Conservation (phyloP, 345 rosid species). For the Lepidium africanum region DNA sequence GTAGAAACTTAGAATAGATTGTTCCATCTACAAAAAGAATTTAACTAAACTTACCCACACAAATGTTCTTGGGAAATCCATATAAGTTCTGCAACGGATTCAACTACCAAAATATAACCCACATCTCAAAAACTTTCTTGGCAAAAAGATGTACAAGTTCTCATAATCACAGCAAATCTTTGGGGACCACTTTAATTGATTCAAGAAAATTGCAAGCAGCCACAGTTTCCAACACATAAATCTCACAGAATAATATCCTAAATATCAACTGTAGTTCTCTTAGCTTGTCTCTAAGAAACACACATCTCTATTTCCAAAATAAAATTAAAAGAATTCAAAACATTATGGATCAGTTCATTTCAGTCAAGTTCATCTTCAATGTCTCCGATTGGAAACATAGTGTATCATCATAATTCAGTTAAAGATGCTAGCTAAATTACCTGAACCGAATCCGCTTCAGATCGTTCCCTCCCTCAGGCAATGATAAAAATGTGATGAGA, state of each 20-base stretch:
- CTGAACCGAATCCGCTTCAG: slow-evolving; percentile 92
- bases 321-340: not conserved
- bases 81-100: slow-evolving; percentile 12
- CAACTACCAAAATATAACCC: slow-evolving; percentile 17
- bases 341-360: not conserved
- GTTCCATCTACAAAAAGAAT: slow-evolving; percentile 5
- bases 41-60: slow-evolving; percentile 11
- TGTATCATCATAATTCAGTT: not conserved
- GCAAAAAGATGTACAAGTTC: slow-evolving; percentile 20
- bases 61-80: slow-evolving; percentile 8
- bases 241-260: slow-evolving; percentile 4
- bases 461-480: slow-evolving; percentile 91
- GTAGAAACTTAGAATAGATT: not conserved
- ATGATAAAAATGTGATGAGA: slow-evolving; percentile 82
- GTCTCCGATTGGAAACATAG: not conserved
- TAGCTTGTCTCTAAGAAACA: slow-evolving; percentile 16
- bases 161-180: not conserved
- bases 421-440: slow-evolving; percentile 31
- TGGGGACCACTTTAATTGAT: slow-evolving; percentile 27
- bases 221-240: slow-evolving; percentile 22
- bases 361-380: not conserved
- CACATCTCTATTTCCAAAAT: slow-evolving; percentile 9
- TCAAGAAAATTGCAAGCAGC: slow-evolving; percentile 13
- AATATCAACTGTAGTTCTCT: slow-evolving; percentile 6
- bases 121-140: slow-evolving; percentile 24